These are phyloP conservation scores for Ascocoryne sarcoides DNA, from an alignment of 2,329 filamentous ascomycete species.

Conservation along the genomic window DNA sequence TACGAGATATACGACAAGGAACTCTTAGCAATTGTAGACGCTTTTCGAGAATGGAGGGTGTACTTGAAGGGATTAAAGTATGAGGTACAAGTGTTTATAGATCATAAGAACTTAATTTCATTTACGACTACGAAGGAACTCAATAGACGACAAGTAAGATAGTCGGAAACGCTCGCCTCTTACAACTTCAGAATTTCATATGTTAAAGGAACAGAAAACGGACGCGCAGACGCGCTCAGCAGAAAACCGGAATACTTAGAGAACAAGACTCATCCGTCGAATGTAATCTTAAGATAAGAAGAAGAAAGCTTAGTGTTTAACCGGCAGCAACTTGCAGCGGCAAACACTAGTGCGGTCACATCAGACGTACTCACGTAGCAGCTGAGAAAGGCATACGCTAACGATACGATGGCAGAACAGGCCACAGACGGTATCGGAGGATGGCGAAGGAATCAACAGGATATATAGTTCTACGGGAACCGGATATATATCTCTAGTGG, in stretches of 20 bases:
- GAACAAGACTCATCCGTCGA: not conserved
- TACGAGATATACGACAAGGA: constrained; percentile 2
- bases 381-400: not conserved
- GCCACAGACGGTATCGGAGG: not conserved
- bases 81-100: not conserved
- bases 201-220: not conserved
- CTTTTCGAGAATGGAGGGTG: not conserved
- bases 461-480: not conserved
- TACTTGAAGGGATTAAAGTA: not conserved
- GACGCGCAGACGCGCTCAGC: not conserved
- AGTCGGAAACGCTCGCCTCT: not conserved
- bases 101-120: too few species aligned
- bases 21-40: not conserved
- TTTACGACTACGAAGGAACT: too few species aligned
- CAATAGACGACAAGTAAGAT: too few species aligned
- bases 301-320: not conserved
- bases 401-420: not conserved
- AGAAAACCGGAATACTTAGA: not conserved
- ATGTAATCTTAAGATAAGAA: not conserved
- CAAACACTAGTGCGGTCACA: not conserved
- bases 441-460: not conserved
- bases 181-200: not conserved
- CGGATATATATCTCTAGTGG: not conserved
- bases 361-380: not conserved
- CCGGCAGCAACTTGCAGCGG: not conserved